phyloP scores from a whole-genome alignment of 352 stramenopile genomes.

The Phytopythium vexans region DNA sequence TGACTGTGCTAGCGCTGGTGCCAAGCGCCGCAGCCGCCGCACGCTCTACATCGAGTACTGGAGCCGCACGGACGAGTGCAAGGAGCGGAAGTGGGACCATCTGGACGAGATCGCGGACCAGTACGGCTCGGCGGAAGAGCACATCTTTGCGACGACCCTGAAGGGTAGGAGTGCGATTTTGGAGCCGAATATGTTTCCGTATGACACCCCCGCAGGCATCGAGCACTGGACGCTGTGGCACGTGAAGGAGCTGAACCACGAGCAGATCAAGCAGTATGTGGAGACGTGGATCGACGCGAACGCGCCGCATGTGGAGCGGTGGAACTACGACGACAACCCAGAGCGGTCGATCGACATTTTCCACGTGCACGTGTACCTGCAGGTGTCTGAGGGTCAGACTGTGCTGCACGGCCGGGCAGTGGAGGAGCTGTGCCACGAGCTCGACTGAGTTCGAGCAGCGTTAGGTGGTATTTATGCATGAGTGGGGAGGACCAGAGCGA shows the following conservation, averaged over 20 bases:
- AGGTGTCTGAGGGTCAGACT: conserved; percentile 47
- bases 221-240: conserved; percentile 89
- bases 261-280: conserved; percentile 87
- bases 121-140: conserved; percentile 71
- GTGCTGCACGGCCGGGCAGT: conserved; percentile 64
- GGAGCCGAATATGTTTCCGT: conserved; percentile 90
- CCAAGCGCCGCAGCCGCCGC: conserved; percentile 39
- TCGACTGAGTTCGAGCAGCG: conserved; percentile 38
- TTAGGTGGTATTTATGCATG: too few species aligned
- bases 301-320: conserved; percentile 63
- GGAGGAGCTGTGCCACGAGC: conserved; percentile 69
- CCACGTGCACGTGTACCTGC: conserved; percentile 89
- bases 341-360: conserved; percentile 89
- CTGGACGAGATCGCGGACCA: conserved; percentile 79
- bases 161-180: conserved; percentile 78
- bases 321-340: conserved; percentile 90
- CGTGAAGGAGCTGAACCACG: conserved; percentile 65
- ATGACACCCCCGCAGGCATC: conserved; percentile 84
- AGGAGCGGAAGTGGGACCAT: conserved; percentile 87
- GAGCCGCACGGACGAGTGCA: conserved; percentile 85
- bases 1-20: conserved; percentile 42
- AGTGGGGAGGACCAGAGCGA: too few species aligned
- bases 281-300: conserved; percentile 88
- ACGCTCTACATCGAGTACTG: conserved; percentile 89
- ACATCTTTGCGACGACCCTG: conserved; percentile 81